Evolutionary conservation across 1,139 yeast species (phyloP).

Genomic region (Candida buenavistaensis): DNA sequence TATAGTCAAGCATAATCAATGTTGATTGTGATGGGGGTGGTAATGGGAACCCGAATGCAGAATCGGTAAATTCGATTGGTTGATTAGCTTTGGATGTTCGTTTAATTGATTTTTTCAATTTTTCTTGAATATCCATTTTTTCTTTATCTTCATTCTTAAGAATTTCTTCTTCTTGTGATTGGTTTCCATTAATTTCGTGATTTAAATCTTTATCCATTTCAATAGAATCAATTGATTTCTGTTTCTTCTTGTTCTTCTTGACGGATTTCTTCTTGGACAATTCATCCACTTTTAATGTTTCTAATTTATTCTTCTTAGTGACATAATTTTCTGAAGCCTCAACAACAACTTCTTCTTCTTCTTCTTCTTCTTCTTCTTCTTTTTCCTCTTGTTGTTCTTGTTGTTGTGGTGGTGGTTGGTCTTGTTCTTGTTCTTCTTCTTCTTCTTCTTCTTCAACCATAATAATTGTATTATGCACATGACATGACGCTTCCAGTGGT

Average conservation of each 20-base stretch:
- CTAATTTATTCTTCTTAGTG: background rate
- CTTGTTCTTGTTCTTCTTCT: conserved; percentile 5
- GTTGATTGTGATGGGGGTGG: conserved; percentile 80
- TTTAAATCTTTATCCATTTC: conserved; percentile 1
- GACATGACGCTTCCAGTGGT: background rate
- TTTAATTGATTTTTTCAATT: conserved; percentile 43
- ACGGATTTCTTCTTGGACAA: conserved; percentile 2
- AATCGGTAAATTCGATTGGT: conserved; percentile 74
- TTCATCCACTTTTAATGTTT: background rate
- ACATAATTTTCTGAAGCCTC: too few relatives aligned
- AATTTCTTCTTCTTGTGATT: conserved; percentile 3
- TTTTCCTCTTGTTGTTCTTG: too few relatives aligned
- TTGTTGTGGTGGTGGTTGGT: conserved; percentile 10
- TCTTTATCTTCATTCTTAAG: conserved; percentile 28
- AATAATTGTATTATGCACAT: conserved; percentile 1
- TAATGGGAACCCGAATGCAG: conserved; percentile 82
- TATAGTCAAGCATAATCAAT: conserved; percentile 72
- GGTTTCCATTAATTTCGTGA: conserved; percentile 5
- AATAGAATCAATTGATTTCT: conserved; percentile 6
- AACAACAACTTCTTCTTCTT: conserved; percentile 1
- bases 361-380: too few relatives aligned
- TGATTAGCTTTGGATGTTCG: conserved; percentile 57
- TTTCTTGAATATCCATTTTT: conserved; percentile 47
- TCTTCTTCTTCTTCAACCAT: conserved; percentile 7
- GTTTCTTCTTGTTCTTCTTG: conserved; percentile 1